These are phyloP conservation scores for Cyberlindnera americana DNA, from an alignment of 805 yeast species.

Conservation along the genomic window DNA sequence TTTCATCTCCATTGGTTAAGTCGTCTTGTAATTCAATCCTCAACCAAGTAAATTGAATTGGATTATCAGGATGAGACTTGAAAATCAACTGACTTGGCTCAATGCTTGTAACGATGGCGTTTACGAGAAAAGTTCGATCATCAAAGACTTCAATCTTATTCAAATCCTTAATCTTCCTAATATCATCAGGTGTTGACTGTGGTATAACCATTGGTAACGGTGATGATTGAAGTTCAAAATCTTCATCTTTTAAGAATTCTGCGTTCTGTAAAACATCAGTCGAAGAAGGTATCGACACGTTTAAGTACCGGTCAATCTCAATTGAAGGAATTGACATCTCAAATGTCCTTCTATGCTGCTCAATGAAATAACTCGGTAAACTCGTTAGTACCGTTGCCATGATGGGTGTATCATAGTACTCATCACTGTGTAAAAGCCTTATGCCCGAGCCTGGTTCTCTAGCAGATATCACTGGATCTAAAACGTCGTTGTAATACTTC, in stretches of 20 bases:
- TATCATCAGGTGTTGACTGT: not conserved
- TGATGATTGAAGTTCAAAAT: not conserved
- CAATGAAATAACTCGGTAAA: not conserved
- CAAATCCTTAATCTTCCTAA: constrained; percentile 5
- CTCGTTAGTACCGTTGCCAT: not conserved
- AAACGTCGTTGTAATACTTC: not conserved
- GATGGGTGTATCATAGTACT: not conserved
- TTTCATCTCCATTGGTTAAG: constrained; percentile 6
- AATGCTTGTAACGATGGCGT: constrained; percentile 18
- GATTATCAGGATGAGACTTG: not conserved
- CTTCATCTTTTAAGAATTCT: not conserved
- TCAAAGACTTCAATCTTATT: constrained; percentile 20
- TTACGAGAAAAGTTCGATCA: constrained; percentile 16
- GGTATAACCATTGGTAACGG: not conserved
- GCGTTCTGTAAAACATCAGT: too few species aligned
- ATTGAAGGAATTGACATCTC: not conserved
- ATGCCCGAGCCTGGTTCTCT: constrained; percentile 1
- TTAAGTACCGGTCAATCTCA: too few species aligned
- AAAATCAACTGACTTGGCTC: constrained; percentile 16
- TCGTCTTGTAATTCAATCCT: constrained; percentile 6
- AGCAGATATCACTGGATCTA: constrained; percentile 5
- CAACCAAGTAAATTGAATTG: constrained; percentile 2
- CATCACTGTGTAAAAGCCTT: not conserved
- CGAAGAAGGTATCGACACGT: too few species aligned
- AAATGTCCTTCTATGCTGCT: not conserved